Evolutionary conservation across 148 eudicot species (phyloP), one percentile per base, ranked within the genome.

Genomic region (Persicaria tinctoria): DNA sequence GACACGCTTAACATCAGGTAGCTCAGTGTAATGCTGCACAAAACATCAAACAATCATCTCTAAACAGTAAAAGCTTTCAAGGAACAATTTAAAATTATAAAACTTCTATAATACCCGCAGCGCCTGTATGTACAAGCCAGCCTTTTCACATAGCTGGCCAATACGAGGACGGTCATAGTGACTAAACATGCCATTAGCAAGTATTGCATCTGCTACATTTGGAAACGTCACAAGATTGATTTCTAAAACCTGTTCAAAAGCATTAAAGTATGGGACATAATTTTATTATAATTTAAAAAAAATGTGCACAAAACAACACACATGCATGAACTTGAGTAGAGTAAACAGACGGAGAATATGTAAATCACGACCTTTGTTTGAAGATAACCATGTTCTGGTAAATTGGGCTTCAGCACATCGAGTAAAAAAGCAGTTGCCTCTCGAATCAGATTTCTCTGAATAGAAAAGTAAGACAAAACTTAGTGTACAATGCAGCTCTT

Each of bases 171-270:
- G 97, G 64, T 93, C 98, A 85, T 93, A 93, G 79, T 93, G 98
- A 79, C 93, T 93, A 79, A 93, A 93, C 98, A 93, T 93, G 13
- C 98, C 98, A 83, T 93, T 93, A 64, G 98, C 95, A 83, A 93
- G 86, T 45, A 92, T 92, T 73, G 97, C 97, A 87, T 92, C 97
- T 32, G 92, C 97, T 76, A 92, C 97, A 82, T 92, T 92, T 46
- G 97, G 95, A 74, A 92, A 90, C 8, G 94, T 92, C 46, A 92
- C 95, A 73, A 92, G 92, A 84, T 92, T 92, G 82, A 92, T 90
- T 82, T 92, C 97, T 81, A 90, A 80, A 56, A 92, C 97, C 95
- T 90, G 82, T 59, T 80, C 46, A 74, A 56, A 75, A 20, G 51
- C 68, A 12, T 73, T 50, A 51, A 68, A 45, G n/a, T n/a, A 60